Conservation (phyloP, 495 filamentous ascomycete genomes). For the Friedmanniomyces simplex region DNA sequence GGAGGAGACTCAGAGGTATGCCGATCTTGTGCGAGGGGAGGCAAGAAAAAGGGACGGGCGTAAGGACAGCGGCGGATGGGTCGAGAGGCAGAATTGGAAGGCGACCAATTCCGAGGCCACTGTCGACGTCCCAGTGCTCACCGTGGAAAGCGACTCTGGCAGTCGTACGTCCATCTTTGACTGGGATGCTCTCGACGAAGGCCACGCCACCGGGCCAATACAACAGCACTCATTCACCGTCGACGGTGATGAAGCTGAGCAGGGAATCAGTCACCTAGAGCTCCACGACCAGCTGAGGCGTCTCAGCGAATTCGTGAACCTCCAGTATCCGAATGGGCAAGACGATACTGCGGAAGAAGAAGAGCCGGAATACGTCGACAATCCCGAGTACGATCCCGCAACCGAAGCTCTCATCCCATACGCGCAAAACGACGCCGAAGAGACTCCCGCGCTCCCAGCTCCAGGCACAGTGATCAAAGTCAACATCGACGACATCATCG, state of each 20-base stretch:
- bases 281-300: not conserved
- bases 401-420: not conserved
- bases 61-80: not conserved
- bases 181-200: not conserved
- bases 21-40: too few species aligned
- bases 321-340: not conserved
- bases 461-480: not conserved
- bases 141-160: not conserved
- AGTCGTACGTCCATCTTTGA: not conserved
- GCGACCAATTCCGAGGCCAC: not conserved
- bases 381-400: not conserved
- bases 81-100: not conserved
- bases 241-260: not conserved
- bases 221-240: not conserved
- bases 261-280: not conserved
- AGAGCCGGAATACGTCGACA: not conserved
- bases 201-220: not conserved
- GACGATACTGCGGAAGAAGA: not conserved
- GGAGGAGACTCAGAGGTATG: too few species aligned
- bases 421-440: not conserved
- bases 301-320: not conserved
- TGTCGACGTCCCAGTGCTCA: not conserved
- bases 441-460: not conserved
- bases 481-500: not conserved
- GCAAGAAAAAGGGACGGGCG: not conserved